Percentiles rank a stretch among this genome's conserved stretches.
Evolutionary conservation across 139 green algal species (phyloP).

Genomic region (Nannochloris sp.): DNA sequence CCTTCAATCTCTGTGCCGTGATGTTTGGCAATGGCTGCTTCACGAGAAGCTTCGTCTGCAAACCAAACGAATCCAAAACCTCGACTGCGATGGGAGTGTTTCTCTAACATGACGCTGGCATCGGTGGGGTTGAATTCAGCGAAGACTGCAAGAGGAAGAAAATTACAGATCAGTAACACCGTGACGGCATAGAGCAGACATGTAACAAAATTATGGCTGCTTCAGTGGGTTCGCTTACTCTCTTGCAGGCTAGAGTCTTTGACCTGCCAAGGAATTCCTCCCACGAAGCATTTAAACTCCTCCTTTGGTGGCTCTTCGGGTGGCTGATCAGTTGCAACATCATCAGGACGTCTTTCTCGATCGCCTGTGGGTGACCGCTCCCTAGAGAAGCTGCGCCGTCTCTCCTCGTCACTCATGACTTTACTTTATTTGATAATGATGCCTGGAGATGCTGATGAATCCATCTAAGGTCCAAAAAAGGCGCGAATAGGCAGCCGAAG

Average conservation of each 20-base stretch:
- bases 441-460: too few species aligned
- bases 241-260: constrained; percentile 44
- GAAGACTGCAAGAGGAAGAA: constrained; percentile 44
- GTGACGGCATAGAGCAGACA: not conserved
- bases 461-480: too few species aligned
- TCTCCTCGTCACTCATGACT: too few species aligned
- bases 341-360: too few species aligned
- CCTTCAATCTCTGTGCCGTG: constrained; percentile 70
- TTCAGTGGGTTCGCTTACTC: constrained; percentile 23
- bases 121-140: constrained; percentile 28
- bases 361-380: too few species aligned
- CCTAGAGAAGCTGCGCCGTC: too few species aligned
- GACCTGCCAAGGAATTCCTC: constrained; percentile 52
- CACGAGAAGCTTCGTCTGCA: constrained; percentile 41
- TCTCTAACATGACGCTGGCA: constrained; percentile 54
- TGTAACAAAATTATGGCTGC: not conserved
- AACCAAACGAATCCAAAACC: constrained; percentile 86
- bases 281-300: constrained; percentile 51
- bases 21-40: constrained; percentile 57
- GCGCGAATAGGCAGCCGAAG: too few species aligned
- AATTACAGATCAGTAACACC: not conserved
- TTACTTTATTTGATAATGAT: too few species aligned
- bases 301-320: too few species aligned
- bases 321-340: too few species aligned
- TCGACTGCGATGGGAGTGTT: constrained; percentile 49